Evolutionary conservation across 495 filamentous ascomycete species (phyloP).

Genomic region (Hamigera avellanea): DNA sequence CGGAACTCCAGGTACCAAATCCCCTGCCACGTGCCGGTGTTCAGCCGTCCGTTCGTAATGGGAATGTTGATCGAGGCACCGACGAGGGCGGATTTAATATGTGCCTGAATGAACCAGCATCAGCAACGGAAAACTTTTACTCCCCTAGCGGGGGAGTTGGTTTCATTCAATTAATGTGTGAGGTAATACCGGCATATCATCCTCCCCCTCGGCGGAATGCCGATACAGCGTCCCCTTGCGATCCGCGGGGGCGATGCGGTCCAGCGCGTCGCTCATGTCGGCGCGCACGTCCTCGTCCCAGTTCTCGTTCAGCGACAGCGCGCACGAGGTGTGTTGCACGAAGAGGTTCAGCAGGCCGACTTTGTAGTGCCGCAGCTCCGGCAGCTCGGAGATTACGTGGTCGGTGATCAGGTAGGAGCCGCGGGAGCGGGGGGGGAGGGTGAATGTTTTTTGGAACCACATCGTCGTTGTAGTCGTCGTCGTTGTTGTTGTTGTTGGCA

Average conservation of each 20-base stretch:
- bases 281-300: constrained; percentile 71
- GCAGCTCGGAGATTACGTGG: constrained; percentile 51
- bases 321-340: constrained; percentile 83
- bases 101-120: constrained; percentile 54
- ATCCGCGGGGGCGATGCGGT: constrained; percentile 74
- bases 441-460: constrained; percentile 73
- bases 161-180: no score
- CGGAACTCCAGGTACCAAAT: constrained; percentile 96
- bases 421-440: constrained; percentile 58
- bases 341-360: constrained; percentile 82
- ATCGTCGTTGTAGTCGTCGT: constrained; percentile 33
- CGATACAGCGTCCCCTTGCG: constrained; percentile 65
- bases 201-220: constrained; percentile 77
- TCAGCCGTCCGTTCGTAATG: constrained; percentile 72
- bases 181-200: constrained; percentile 91
- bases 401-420: constrained; percentile 87
- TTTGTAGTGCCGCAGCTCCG: constrained; percentile 69
- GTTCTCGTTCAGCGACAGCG: constrained; percentile 86
- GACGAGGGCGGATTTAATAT: constrained; percentile 83
- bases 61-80: constrained; percentile 83
- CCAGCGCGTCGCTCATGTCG: constrained; percentile 91
- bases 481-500: background rate
- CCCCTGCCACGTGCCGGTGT: constrained; percentile 62
- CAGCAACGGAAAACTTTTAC: background rate
- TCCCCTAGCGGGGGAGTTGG: no score